Conservation (phyloP, 179 eudicot species). For the Spergularia azorica region DNA sequence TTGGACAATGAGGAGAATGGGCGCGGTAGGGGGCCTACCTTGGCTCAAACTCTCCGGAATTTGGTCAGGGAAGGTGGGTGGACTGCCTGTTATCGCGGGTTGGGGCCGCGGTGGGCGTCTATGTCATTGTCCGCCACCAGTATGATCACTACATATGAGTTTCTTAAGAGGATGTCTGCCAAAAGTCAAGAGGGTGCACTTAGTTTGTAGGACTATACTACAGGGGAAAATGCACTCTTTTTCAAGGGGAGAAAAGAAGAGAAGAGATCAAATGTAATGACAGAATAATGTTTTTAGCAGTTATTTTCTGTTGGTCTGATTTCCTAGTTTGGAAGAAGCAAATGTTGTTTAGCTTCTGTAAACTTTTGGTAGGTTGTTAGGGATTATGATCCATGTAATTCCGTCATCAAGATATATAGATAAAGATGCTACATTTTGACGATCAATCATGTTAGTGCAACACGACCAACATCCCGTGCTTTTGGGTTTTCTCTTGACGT, state of each 20-base stretch:
- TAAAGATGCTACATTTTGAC: neutral
- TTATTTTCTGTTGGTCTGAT: neutral
- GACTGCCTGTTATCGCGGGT: slow-evolving; percentile 70
- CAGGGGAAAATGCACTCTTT: neutral
- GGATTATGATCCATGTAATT: slow-evolving; percentile 21
- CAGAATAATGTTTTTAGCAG: neutral
- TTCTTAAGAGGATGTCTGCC: slow-evolving; percentile 64
- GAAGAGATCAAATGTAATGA: slow-evolving; percentile 22
- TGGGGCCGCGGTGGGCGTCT: slow-evolving; percentile 77
- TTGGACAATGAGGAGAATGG: slow-evolving; percentile 54
- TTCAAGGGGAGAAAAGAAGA: neutral
- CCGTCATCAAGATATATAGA: slow-evolving; percentile 10
- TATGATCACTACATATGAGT: slow-evolving; percentile 86
- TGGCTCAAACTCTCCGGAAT: slow-evolving; percentile 57
- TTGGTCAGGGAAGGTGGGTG: slow-evolving; percentile 75
- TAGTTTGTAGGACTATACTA: slow-evolving; percentile 21
- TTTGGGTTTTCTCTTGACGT: neutral
- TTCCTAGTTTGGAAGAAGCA: slow-evolving; percentile 20
- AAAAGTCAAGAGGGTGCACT: slow-evolving; percentile 53
- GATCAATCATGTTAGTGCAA: neutral
- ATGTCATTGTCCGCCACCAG: slow-evolving; percentile 80
- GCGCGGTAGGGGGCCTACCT: slow-evolving; percentile 40
- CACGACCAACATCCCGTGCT: neutral
- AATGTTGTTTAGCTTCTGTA: slow-evolving; percentile 3
- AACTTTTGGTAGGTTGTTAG: neutral